A percentile compares a stretch with the other conserved stretches of the same genome.
These are phyloP conservation scores for Microbotryomycetes sp. DNA, from an alignment of 1,284 basidiomycete species.

Conservation along the genomic window DNA sequence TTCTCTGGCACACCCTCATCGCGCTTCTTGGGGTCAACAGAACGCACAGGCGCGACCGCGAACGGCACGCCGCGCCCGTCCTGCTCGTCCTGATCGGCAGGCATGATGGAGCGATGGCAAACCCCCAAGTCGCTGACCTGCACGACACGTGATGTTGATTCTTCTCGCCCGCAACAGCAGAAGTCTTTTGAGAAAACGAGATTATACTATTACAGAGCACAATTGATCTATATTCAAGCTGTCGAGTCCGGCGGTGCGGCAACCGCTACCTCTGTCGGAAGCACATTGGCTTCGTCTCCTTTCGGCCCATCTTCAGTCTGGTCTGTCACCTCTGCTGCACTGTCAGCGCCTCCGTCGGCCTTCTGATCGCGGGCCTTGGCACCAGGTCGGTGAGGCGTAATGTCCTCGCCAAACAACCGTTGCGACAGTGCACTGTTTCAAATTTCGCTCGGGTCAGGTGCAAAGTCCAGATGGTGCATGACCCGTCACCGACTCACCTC, in stretches of 20 bases:
- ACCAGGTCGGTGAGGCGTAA: slow-evolving; percentile 46
- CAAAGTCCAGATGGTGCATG: neutral
- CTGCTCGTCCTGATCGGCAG: neutral
- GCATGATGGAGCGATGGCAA: neutral
- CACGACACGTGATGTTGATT: no score
- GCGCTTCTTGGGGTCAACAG: slow-evolving; percentile 63
- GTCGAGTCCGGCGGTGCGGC: no score
- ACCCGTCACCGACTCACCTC: slow-evolving; percentile 50
- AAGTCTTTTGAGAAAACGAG: no score
- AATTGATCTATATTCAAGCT: no score
- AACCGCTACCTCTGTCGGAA: no score
- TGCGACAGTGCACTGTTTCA: slow-evolving; percentile 59
- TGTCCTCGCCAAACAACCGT: slow-evolving; percentile 67
- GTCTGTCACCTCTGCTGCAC: no score
- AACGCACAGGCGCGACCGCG: slow-evolving; percentile 48
- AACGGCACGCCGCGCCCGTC: slow-evolving; percentile 27
- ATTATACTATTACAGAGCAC: no score
- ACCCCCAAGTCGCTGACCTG: neutral
- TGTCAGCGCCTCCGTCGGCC: neutral
- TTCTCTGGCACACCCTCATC: slow-evolving; percentile 39
- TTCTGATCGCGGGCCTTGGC: neutral
- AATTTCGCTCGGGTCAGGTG: neutral
- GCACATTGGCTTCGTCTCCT: no score
- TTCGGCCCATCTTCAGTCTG: no score
- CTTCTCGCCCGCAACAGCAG: no score